Percentiles rank a stretch among this genome's conserved stretches.
These are phyloP conservation scores for Kodamaea neixiangensis DNA, from an alignment of 805 yeast species.

Conservation along the genomic window DNA sequence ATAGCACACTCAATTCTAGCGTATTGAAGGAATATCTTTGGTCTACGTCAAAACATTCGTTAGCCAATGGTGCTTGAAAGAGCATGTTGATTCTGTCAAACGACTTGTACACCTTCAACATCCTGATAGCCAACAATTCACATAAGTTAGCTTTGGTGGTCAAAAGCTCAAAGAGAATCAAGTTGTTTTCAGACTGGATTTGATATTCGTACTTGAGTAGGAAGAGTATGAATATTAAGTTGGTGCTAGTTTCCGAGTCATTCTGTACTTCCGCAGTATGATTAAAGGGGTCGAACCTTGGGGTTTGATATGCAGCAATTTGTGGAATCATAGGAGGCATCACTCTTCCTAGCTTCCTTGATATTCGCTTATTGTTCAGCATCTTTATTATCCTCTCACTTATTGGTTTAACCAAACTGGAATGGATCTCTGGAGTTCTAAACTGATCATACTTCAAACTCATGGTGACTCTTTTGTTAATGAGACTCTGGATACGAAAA, in stretches of 20 bases:
- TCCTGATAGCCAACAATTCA: constrained; percentile 52
- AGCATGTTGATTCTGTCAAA: constrained; percentile 46
- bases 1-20: constrained; percentile 51
- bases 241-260: constrained; percentile 15
- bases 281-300: constrained; percentile 20
- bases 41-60: constrained; percentile 24
- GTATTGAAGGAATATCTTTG: constrained; percentile 38
- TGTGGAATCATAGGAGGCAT: constrained; percentile 20
- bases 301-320: constrained; percentile 26
- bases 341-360: constrained; percentile 35
- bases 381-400: constrained; percentile 40
- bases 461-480: constrained; percentile 44
- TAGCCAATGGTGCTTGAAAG: constrained; percentile 48
- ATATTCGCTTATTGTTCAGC: constrained; percentile 38
- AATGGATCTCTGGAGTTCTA: constrained; percentile 50
- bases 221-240: constrained; percentile 34
- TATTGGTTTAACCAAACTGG: constrained; percentile 50
- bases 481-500: constrained; percentile 42
- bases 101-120: constrained; percentile 47
- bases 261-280: not conserved
- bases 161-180: constrained; percentile 38
- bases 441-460: constrained; percentile 53
- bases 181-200: constrained; percentile 41
- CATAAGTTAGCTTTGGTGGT: constrained; percentile 51
- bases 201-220: constrained; percentile 39